Evolutionary conservation across 805 yeast genomes (phyloP).

Genomic region (Cyberlindnera mycetangii): DNA sequence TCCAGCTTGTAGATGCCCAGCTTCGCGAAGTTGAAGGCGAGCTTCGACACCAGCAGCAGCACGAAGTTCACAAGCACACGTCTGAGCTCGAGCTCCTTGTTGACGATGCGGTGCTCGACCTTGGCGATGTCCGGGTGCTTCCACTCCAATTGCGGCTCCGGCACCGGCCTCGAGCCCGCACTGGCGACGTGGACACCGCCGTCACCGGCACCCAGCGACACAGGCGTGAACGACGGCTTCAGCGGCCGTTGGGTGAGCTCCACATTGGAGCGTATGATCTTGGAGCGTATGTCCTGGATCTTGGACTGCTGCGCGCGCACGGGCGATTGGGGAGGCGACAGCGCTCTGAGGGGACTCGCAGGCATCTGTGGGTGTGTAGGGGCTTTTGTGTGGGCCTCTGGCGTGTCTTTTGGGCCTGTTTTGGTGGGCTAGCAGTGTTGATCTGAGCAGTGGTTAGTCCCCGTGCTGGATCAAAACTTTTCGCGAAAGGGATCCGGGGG

Average conservation of each 20-base stretch:
- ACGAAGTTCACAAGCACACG: conserved; percentile 33
- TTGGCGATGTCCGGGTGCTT: conserved; percentile 10
- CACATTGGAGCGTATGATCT: conserved; percentile 12
- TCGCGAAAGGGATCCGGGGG: too few relatives aligned
- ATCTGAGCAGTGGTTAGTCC: too few relatives aligned
- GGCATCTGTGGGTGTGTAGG: conserved; percentile 1
- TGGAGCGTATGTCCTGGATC: conserved; percentile 13
- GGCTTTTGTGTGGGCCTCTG: too few relatives aligned
- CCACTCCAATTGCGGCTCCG: conserved; percentile 14
- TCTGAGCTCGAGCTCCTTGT: conserved; percentile 39
- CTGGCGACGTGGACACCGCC: too few relatives aligned
- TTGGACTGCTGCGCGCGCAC: conserved; percentile 8
- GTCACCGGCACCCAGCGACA: background rate
- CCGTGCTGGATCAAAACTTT: too few relatives aligned
- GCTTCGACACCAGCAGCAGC: conserved; percentile 30
- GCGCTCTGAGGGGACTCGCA: background rate
- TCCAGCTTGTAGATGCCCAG: conserved; percentile 21
- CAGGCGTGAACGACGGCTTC: background rate
- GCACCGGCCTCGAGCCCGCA: background rate
- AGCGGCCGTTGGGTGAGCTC: conserved; percentile 6
- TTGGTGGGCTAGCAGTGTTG: too few relatives aligned
- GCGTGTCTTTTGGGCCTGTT: too few relatives aligned
- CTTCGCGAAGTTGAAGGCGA: conserved; percentile 23
- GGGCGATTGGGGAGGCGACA: conserved; percentile 9
- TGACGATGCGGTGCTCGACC: conserved; percentile 26